Evolutionary conservation across 2,329 filamentous ascomycete species (phyloP), one percentile per base, ranked within the genome.

Genomic region (Penicillium hordei): DNA sequence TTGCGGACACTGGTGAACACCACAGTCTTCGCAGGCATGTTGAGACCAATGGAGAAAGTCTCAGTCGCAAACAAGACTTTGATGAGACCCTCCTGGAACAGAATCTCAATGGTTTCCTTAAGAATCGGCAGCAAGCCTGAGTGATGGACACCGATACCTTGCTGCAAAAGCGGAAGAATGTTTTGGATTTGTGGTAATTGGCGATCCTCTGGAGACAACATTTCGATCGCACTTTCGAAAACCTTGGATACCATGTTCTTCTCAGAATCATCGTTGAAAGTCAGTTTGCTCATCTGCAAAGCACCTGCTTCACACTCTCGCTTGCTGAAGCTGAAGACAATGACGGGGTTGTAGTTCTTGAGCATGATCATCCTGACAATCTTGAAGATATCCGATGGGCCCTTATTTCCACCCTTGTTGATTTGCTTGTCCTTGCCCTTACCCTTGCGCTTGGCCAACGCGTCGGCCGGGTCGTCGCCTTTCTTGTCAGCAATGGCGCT

Each of bases 241-340:
- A 99, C 94, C 69, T 94, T 95, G 55, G 86, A 85, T 1, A 99
- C 94, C 89, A 97, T 92, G 25, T 86, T 87, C 75, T 96, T 96
- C 76, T 99, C 94, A 0, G 91, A 93, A 23, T 96, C 91, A 64
- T 96, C 92, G 78, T 99, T 99, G 83, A 99, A 97, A 46, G 90
- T 88, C 70, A 97, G 84, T 60, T 86, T 85, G 52, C 88, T 93
- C 79, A 97, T 93, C 66, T 91, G 86, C 46, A 99, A 81, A 1
- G 94, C 94, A 75, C 94, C 87, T 61, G 88, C 87, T 78, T 99
- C 94, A 73, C 93, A 97, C 69, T 97, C 93, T 64, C 93, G 85
- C 80, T 99, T 99, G 82, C 93, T 97, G 80, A 99, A 99, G 76
- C 93, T 97, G 84, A 99, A 99, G 39, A 99, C 92, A 72, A 99